phyloP scores from a whole-genome alignment of 148 eudicot genomes.

The Chenopodium quinoa region DNA sequence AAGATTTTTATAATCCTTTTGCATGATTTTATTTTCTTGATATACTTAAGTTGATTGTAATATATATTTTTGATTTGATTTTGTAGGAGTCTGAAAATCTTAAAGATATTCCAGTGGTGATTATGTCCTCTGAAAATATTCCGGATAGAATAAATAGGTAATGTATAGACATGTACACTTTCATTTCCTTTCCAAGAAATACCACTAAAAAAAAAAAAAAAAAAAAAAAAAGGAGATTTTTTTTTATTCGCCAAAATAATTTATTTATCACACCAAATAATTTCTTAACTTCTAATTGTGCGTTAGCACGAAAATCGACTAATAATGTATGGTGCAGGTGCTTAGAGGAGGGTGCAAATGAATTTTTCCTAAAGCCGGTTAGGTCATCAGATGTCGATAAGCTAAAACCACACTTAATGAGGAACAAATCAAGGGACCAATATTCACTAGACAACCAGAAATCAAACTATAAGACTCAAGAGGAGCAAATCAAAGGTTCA shows the following conservation, averaged over 20 bases:
- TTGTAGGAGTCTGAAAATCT: slow-evolving; percentile 49
- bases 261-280: background rate
- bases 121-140: slow-evolving; percentile 76
- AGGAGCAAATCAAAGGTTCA: slow-evolving; percentile 29
- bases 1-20: background rate
- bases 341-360: slow-evolving; percentile 70
- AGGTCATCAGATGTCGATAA: slow-evolving; percentile 56
- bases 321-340: slow-evolving; percentile 32
- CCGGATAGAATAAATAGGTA: slow-evolving; percentile 54
- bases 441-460: background rate
- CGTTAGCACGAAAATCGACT: background rate
- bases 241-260: background rate
- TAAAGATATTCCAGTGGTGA: slow-evolving; percentile 61
- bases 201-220: background rate
- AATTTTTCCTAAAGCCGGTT: slow-evolving; percentile 66
- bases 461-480: background rate
- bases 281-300: too few relatives aligned
- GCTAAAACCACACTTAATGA: slow-evolving; percentile 53
- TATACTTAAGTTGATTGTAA: background rate
- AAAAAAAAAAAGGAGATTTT: background rate
- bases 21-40: background rate
- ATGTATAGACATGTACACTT: background rate
- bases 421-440: slow-evolving; percentile 25
- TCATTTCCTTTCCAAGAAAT: background rate
- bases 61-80: slow-evolving; percentile 5